Evolutionary conservation across 257 asterid genomes (phyloP).

Genomic region (Gardenia jasminoides): DNA sequence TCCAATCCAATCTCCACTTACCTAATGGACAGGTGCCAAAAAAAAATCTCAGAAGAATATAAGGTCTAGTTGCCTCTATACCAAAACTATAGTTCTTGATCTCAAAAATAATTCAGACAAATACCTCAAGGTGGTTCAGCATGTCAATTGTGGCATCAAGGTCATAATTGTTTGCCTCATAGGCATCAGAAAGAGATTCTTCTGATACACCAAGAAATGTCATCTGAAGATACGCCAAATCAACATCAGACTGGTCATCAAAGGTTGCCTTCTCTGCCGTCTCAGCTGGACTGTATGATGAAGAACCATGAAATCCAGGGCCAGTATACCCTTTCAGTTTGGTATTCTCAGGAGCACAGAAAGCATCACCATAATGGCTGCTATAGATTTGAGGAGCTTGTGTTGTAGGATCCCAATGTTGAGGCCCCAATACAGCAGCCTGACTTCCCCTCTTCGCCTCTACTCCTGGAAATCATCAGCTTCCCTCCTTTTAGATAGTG

Average conservation of each 20-base stretch:
- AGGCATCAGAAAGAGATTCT: constrained; percentile 68
- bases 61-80: neutral
- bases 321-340: constrained; percentile 39
- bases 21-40: neutral
- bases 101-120: neutral
- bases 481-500: no score
- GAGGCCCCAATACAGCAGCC: no score
- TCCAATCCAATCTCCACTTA: neutral
- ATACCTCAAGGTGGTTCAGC: constrained; percentile 80
- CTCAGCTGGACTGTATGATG: constrained; percentile 43
- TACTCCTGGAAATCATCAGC: no score
- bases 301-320: constrained; percentile 44
- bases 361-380: constrained; percentile 24
- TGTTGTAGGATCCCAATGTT: constrained; percentile 26
- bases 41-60: neutral
- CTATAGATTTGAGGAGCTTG: constrained; percentile 30
- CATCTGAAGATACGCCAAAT: constrained; percentile 66
- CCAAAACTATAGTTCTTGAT: neutral
- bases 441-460: no score
- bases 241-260: constrained; percentile 57
- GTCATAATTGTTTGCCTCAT: constrained; percentile 57
- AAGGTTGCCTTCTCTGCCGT: constrained; percentile 31
- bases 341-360: constrained; percentile 26
- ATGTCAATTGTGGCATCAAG: constrained; percentile 72
- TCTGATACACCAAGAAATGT: constrained; percentile 72